phyloP scores from a whole-genome alignment of 139 green algal species.

The Pycnococcus provasolii region DNA sequence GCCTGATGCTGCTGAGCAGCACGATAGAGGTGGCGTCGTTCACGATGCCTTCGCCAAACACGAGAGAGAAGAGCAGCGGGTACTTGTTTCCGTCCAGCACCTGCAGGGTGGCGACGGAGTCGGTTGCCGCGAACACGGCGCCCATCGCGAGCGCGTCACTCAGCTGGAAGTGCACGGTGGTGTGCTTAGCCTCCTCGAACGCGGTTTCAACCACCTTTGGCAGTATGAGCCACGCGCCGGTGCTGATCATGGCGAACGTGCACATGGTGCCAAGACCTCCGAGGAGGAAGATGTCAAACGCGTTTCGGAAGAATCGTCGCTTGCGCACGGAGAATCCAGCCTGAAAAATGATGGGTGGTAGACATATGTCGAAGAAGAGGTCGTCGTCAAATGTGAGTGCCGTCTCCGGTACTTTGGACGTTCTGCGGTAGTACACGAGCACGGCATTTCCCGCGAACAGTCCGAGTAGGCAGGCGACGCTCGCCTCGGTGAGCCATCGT shows the following conservation, averaged over 20 bases:
- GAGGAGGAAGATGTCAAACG: conserved; percentile 59
- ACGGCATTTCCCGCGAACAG: too few relatives aligned
- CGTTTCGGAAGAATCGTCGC: conserved; percentile 70
- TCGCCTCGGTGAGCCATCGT: too few relatives aligned
- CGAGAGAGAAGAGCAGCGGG: conserved; percentile 68
- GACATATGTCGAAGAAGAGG: too few relatives aligned
- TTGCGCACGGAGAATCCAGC: conserved; percentile 57
- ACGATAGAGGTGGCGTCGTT: conserved; percentile 82
- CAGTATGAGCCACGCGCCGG: conserved; percentile 4
- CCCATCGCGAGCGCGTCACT: conserved; percentile 64
- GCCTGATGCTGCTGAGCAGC: conserved; percentile 57
- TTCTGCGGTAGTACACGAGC: too few relatives aligned
- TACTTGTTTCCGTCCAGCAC: conserved; percentile 40
- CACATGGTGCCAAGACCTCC: conserved; percentile 61
- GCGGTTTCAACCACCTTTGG: not conserved
- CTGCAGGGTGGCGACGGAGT: conserved; percentile 78
- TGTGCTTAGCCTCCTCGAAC: conserved; percentile 1
- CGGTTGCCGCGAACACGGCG: conserved; percentile 75
- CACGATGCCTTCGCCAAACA: conserved; percentile 86
- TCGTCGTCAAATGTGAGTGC: too few relatives aligned
- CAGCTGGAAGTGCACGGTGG: not conserved
- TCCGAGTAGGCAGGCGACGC: too few relatives aligned
- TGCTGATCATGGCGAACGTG: conserved; percentile 46
- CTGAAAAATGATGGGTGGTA: not conserved
- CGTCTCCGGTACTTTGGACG: too few relatives aligned